Evolutionary conservation across 768 basidiomycete genomes (phyloP).

Genomic region (Mycena sanguinolenta): DNA sequence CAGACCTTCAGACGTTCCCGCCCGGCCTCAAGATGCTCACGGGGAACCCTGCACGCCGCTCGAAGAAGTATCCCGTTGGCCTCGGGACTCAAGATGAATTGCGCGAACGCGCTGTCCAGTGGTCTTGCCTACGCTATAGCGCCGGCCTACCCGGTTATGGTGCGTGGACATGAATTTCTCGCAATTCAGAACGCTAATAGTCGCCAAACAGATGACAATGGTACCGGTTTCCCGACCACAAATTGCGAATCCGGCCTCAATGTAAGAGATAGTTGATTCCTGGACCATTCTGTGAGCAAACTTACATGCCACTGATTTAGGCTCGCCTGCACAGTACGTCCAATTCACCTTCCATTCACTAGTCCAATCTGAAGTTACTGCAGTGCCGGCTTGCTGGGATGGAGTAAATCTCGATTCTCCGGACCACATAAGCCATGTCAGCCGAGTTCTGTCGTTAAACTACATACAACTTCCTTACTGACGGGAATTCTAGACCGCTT

Average conservation of each 20-base stretch:
- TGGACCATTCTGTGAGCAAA: neutral
- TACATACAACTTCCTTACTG: no score
- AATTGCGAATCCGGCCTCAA: constrained; percentile 58
- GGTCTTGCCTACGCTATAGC: constrained; percentile 57
- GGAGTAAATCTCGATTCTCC: constrained; percentile 54
- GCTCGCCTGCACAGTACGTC: constrained; percentile 49
- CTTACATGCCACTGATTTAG: neutral
- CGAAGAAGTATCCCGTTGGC: constrained; percentile 76
- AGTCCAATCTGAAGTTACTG: no score
- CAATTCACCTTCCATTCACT: neutral
- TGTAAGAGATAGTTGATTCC: neutral
- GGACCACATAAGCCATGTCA: constrained; percentile 51
- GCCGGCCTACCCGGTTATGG: constrained; percentile 36
- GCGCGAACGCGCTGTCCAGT: constrained; percentile 54
- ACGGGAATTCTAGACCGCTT: constrained; percentile 12
- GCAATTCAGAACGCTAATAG: neutral
- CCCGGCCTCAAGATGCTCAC: constrained; percentile 58
- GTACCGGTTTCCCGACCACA: constrained; percentile 57
- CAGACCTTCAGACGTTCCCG: constrained; percentile 56
- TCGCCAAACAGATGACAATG: constrained; percentile 23
- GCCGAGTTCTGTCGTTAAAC: neutral
- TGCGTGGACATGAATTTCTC: neutral
- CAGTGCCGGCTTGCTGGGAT: constrained; percentile 54
- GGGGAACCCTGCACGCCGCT: constrained; percentile 69
- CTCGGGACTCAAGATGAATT: constrained; percentile 57